Conservation (phyloP, 2,329 filamentous ascomycete genomes). For the Ploettnerulaceae sp. region DNA sequence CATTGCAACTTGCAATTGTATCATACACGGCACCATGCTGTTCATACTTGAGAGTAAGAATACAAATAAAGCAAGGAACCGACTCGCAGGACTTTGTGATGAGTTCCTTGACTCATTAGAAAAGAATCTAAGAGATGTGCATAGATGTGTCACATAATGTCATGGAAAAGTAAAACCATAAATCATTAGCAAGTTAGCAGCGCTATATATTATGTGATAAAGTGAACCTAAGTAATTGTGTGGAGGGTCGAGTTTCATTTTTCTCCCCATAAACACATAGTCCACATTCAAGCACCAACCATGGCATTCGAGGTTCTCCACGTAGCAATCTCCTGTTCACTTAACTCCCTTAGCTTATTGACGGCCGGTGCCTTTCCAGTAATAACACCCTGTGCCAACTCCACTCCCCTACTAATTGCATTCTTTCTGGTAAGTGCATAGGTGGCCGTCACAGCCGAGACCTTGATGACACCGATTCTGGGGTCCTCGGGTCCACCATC, state of each 20-base stretch:
- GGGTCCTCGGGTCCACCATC: conserved; percentile 74
- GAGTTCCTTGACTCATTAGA: too few species aligned
- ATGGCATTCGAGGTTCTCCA: conserved; percentile 45
- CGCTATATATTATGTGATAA: too few species aligned
- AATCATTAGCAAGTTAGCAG: too few species aligned
- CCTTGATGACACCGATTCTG: conserved; percentile 73
- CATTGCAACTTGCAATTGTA: too few species aligned
- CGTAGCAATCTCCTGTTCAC: conserved; percentile 57
- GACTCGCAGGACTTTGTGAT: too few species aligned
- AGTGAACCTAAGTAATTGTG: too few species aligned
- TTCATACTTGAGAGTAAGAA: too few species aligned
- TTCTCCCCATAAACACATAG: conserved; percentile 1
- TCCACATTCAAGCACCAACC: conserved; percentile 21
- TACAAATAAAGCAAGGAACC: too few species aligned
- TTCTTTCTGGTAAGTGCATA: conserved; percentile 64
- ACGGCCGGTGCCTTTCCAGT: conserved; percentile 67
- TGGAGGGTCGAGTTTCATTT: background rate
- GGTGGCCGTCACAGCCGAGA: conserved; percentile 66
- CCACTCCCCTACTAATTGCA: conserved; percentile 57
- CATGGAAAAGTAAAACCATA: too few species aligned
- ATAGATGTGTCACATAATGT: too few species aligned
- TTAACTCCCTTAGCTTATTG: conserved; percentile 73
- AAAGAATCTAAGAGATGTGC: too few species aligned
- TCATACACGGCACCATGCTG: too few species aligned
- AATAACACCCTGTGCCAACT: conserved; percentile 70